Conservation (phyloP, 176 grass and related monocot species). For the Chrysopogon serrulatus region DNA sequence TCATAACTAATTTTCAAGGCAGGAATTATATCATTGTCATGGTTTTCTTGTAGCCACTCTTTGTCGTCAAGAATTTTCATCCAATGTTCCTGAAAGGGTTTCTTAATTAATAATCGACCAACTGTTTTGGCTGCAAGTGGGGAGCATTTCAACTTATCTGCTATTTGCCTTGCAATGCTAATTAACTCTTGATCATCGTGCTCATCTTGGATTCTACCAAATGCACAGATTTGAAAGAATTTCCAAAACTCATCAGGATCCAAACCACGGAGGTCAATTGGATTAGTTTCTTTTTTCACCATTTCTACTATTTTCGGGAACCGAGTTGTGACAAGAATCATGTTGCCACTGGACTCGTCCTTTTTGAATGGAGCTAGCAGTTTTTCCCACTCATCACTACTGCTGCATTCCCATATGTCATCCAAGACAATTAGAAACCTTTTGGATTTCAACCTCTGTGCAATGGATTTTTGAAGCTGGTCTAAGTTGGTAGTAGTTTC, state of each 20-base stretch:
- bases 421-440: constrained; percentile 10
- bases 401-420: constrained; percentile 23
- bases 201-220: neutral
- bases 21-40: neutral
- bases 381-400: neutral
- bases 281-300: neutral
- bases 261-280: neutral
- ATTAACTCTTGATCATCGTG: neutral
- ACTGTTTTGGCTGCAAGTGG: neutral
- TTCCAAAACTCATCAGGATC: neutral
- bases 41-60: neutral
- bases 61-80: neutral
- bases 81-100: neutral
- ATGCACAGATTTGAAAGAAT: constrained; percentile 8
- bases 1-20: constrained; percentile 2
- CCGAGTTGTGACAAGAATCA: constrained; percentile 18
- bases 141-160: neutral
- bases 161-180: neutral
- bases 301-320: neutral
- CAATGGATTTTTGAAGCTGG: neutral
- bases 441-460: neutral
- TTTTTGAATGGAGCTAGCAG: neutral
- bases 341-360: neutral
- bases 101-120: neutral
- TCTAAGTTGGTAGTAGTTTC: neutral